Percentiles rank a stretch among this genome's conserved stretches.
These are phyloP conservation scores for Fraxinus quadrangulata DNA, from an alignment of 257 asterid genomes.

Conservation along the genomic window DNA sequence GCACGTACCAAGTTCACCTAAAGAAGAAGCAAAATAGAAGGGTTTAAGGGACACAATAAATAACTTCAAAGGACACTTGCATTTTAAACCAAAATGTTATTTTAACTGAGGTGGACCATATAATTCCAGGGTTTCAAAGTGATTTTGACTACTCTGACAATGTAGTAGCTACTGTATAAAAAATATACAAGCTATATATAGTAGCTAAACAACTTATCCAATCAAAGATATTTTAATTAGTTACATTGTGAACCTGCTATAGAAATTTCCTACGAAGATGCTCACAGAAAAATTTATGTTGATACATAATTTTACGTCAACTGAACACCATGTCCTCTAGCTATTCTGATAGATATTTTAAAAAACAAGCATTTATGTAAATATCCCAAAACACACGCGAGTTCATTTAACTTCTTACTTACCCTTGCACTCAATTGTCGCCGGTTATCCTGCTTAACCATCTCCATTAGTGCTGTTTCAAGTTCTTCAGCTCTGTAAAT, in stretches of 20 bases:
- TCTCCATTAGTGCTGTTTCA: conserved; percentile 95
- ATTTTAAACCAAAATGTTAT: not conserved
- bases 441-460: conserved; percentile 96
- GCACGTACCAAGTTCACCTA: too few relatives aligned
- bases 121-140: not conserved
- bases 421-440: conserved; percentile 93
- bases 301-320: not conserved
- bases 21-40: not conserved
- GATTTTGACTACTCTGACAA: not conserved
- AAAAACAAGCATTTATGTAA: conserved; percentile 4
- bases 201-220: not conserved
- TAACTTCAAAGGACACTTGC: not conserved
- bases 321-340: not conserved
- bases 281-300: not conserved
- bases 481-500: conserved; percentile 88
- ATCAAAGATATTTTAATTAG: not conserved
- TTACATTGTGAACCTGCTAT: not conserved
- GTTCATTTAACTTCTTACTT: conserved; percentile 28
- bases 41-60: not conserved
- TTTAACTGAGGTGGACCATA: not conserved
- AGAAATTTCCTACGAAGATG: not conserved
- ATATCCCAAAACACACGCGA: not conserved
- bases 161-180: not conserved
- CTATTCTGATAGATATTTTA: not conserved
- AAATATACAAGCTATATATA: not conserved